Percentiles rank a stretch among this genome's conserved stretches.
These are phyloP conservation scores for Pleurotus djamor DNA, from an alignment of 768 basidiomycete species.

Conservation along the genomic window DNA sequence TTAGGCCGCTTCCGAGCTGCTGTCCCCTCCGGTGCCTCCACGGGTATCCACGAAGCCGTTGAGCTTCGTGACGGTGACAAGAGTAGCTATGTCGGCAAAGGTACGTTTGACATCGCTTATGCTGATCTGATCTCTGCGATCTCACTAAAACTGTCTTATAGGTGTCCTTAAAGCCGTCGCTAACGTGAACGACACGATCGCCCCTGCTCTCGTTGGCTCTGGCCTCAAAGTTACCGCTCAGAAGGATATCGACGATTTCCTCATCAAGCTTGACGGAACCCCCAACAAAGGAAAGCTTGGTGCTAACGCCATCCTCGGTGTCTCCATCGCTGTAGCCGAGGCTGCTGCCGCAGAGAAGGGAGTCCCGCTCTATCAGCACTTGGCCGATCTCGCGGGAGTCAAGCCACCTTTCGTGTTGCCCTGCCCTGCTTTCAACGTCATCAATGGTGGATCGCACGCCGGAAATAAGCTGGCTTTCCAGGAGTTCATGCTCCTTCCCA, in stretches of 20 bases:
- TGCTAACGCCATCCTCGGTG: slow-evolving; percentile 98
- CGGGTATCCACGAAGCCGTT: slow-evolving; percentile 97
- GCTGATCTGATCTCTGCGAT: slow-evolving; percentile 5
- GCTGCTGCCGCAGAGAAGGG: slow-evolving; percentile 95
- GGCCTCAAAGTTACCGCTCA: slow-evolving; percentile 84
- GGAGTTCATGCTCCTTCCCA: slow-evolving; percentile 99
- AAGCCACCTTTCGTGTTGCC: slow-evolving; percentile 94
- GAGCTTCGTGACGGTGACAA: slow-evolving; percentile 99
- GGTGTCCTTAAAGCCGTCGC: slow-evolving; percentile 92
- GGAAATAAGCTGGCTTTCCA: slow-evolving; percentile 99
- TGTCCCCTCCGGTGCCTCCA: slow-evolving; percentile 98
- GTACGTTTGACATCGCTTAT: slow-evolving; percentile 36
- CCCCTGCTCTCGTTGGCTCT: slow-evolving; percentile 83
- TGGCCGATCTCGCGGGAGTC: slow-evolving; percentile 94
- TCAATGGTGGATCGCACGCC: slow-evolving; percentile 99
- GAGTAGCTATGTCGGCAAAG: slow-evolving; percentile 91
- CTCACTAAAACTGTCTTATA: slow-evolving; percentile 23
- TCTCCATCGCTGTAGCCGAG: slow-evolving; percentile 93
- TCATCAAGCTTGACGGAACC: slow-evolving; percentile 97
- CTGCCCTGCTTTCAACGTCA: slow-evolving; percentile 95
- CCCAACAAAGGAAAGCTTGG: slow-evolving; percentile 99
- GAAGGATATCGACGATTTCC: slow-evolving; percentile 95
- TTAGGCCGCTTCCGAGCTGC: slow-evolving; percentile 90
- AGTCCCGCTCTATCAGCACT: slow-evolving; percentile 93
- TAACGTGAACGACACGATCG: slow-evolving; percentile 92